Percentiles rank a stretch among this genome's conserved stretches.
Conservation (phyloP, 768 basidiomycete genomes). For the Tephrocybe sp. region DNA sequence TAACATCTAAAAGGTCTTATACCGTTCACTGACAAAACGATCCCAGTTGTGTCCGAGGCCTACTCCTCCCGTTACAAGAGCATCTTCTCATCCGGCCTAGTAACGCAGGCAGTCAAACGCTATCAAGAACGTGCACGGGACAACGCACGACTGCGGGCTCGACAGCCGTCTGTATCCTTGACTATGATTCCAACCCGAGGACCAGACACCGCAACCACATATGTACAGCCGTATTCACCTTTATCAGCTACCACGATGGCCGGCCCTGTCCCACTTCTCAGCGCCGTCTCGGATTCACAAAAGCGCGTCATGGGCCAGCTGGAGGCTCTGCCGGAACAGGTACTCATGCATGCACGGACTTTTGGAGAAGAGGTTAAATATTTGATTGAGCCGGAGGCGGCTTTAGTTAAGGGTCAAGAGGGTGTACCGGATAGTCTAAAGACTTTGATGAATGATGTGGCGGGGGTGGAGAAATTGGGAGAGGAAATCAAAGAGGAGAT, state of each 20-base stretch:
- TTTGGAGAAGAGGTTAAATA: constrained; percentile 32
- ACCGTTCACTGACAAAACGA: background rate
- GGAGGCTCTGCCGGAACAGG: constrained; percentile 29
- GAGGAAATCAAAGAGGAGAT: constrained; percentile 30
- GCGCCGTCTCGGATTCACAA: constrained; percentile 16
- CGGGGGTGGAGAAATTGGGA: constrained; percentile 27
- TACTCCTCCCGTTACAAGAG: constrained; percentile 64
- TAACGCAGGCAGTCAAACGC: constrained; percentile 42
- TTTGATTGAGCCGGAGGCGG: constrained; percentile 22
- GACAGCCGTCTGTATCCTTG: background rate
- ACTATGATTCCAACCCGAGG: background rate
- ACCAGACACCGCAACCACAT: constrained; percentile 6
- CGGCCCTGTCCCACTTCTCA: constrained; percentile 4
- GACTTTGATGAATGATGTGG: constrained; percentile 30
- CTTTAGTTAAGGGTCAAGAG: constrained; percentile 8
- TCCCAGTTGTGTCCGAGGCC: constrained; percentile 60
- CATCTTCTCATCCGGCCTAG: constrained; percentile 43
- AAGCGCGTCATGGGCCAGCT: constrained; percentile 22
- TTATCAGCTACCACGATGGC: background rate
- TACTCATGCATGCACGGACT: constrained; percentile 25
- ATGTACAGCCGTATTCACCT: constrained; percentile 4
- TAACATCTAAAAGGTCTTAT: constrained; percentile 1
- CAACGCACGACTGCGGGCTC: background rate
- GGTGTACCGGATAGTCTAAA: constrained; percentile 27
- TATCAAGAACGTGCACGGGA: constrained; percentile 27